phyloP scores from a whole-genome alignment of 106 monocot species.

The Acorus gramineus region DNA sequence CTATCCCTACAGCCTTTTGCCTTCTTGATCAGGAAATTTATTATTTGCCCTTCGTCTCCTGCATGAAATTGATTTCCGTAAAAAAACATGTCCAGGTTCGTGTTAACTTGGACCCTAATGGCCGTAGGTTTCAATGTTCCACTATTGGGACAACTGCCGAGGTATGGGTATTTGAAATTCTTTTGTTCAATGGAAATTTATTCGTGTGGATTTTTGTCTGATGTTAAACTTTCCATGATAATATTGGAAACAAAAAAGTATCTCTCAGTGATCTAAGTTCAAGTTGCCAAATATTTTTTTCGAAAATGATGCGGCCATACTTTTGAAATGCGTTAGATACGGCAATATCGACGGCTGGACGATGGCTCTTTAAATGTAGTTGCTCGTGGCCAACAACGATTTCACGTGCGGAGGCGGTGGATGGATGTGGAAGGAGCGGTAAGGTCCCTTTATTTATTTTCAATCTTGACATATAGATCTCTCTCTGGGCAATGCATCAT shows the following conservation, averaged over 20 bases:
- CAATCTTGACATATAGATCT: not conserved
- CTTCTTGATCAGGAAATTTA: not conserved
- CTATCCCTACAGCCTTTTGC: too few relatives aligned
- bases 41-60: not conserved
- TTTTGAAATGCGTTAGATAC: conserved; percentile 31
- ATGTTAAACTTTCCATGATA: too few relatives aligned
- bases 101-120: not conserved
- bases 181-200: too few relatives aligned
- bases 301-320: too few relatives aligned
- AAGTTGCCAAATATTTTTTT: too few relatives aligned
- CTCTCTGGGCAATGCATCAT: too few relatives aligned
- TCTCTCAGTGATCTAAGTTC: too few relatives aligned
- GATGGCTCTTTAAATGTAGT: conserved; percentile 84
- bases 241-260: too few relatives aligned
- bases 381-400: conserved; percentile 90
- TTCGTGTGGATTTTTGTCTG: too few relatives aligned
- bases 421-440: conserved; percentile 79
- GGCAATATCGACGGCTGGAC: conserved; percentile 59
- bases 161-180: conserved; percentile 6
- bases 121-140: conserved; percentile 6
- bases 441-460: conserved; percentile 16
- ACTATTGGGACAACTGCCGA: conserved; percentile 40
- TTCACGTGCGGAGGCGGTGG: conserved; percentile 65
- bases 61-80: not conserved
- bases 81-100: conserved; percentile 5